A percentile compares a stretch with the other conserved stretches of the same genome.
phyloP scores from a whole-genome alignment of 2,329 filamentous ascomycete genomes.

The Fusarium paranaense region DNA sequence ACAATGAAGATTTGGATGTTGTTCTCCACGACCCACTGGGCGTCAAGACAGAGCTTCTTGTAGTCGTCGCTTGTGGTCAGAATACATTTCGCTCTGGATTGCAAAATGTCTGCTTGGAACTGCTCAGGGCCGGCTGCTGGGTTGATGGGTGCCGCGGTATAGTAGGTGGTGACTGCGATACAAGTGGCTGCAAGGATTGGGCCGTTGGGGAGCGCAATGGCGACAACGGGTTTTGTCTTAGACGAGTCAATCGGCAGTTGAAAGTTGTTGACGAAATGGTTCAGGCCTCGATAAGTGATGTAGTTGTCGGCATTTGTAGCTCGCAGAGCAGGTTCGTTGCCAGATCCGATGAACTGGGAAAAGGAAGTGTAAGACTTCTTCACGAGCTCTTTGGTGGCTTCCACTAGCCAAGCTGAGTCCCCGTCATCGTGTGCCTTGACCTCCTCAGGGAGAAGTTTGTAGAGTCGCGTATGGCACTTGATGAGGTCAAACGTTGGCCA shows the following conservation, averaged over 20 bases:
- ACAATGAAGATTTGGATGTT: constrained; percentile 55
- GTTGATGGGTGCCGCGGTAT: constrained; percentile 64
- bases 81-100: constrained; percentile 59
- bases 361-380: constrained; percentile 53
- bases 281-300: constrained; percentile 49
- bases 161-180: constrained; percentile 61
- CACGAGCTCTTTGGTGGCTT: constrained; percentile 38
- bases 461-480: constrained; percentile 50
- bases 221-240: constrained; percentile 56
- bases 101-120: constrained; percentile 61
- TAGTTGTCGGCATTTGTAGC: constrained; percentile 36
- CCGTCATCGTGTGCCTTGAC: constrained; percentile 44
- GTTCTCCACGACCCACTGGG: constrained; percentile 44
- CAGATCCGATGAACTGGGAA: constrained; percentile 49
- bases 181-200: constrained; percentile 63
- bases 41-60: constrained; percentile 52
- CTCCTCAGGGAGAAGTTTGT: constrained; percentile 52
- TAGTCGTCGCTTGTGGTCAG: constrained; percentile 57
- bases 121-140: constrained; percentile 61
- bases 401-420: constrained; percentile 26
- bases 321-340: constrained; percentile 45
- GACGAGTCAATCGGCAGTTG: constrained; percentile 39
- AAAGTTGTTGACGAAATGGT: constrained; percentile 49
- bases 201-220: constrained; percentile 65
- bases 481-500: constrained; percentile 48